Evolutionary conservation across 306 rosid genomes (phyloP).

Genomic region (Cicer arietinum): DNA sequence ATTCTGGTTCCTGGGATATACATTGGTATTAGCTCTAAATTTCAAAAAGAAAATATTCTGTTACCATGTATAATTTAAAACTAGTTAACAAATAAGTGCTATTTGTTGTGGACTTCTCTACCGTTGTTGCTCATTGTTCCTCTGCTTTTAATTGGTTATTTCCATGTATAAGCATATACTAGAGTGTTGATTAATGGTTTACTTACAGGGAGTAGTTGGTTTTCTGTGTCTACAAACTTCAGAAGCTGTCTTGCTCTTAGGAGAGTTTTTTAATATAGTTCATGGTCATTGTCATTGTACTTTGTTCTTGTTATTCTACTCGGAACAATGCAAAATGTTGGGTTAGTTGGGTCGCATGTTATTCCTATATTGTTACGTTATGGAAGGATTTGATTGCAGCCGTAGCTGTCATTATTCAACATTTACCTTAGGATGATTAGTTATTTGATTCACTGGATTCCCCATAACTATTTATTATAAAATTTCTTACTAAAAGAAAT

Average conservation of each 20-base stretch:
- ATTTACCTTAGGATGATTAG: slow-evolving; percentile 27
- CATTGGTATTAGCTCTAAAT: slow-evolving; percentile 99
- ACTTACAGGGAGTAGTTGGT: slow-evolving; percentile 25
- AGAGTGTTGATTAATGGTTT: slow-evolving; percentile 13
- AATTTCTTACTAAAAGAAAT: slow-evolving; percentile 12
- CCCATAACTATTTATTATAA: not conserved
- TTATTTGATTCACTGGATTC: slow-evolving; percentile 29
- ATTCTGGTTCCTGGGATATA: slow-evolving; percentile 97
- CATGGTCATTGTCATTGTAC: slow-evolving; percentile 33
- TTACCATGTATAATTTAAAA: slow-evolving; percentile 43
- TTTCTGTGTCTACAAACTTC: slow-evolving; percentile 35
- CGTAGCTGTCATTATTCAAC: slow-evolving; percentile 16
- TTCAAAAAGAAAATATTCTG: slow-evolving; percentile 64
- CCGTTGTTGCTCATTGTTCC: not conserved
- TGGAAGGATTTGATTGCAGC: slow-evolving; percentile 1
- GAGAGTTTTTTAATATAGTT: slow-evolving; percentile 21
- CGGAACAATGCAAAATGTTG: slow-evolving; percentile 26
- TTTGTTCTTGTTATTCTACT: slow-evolving; percentile 32
- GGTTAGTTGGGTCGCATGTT: not conserved
- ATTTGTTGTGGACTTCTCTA: slow-evolving; percentile 5
- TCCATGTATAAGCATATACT: slow-evolving; percentile 32
- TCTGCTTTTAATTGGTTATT: slow-evolving; percentile 15
- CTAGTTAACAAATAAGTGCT: slow-evolving; percentile 30
- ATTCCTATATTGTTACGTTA: slow-evolving; percentile 18
- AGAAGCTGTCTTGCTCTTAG: slow-evolving; percentile 9